Evolutionary conservation across 2,329 filamentous ascomycete species (phyloP).

Genomic region (Diaporthe sp.): DNA sequence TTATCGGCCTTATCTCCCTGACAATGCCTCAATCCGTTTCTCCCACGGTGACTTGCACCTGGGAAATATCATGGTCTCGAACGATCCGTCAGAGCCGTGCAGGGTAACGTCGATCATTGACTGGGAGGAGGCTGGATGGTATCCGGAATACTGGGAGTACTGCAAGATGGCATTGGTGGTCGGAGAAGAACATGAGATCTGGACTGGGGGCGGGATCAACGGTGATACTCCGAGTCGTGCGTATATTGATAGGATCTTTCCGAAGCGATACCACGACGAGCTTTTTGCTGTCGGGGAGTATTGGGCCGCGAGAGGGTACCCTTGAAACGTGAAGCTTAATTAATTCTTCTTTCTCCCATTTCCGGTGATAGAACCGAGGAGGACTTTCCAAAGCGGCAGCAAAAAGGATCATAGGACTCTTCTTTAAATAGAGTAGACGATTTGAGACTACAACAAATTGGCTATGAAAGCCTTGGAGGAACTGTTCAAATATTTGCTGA

Average conservation of each 20-base stretch:
- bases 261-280: background rate
- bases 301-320: background rate
- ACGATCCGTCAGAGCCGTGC: background rate
- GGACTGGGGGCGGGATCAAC: too few relatives aligned
- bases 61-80: background rate
- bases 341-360: too few relatives aligned
- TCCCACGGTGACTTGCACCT: background rate
- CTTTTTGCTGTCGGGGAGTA: background rate
- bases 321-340: too few relatives aligned
- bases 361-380: too few relatives aligned
- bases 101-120: background rate
- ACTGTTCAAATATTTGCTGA: too few relatives aligned
- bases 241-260: background rate
- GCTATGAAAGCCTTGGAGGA: too few relatives aligned
- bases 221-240: too few relatives aligned
- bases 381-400: too few relatives aligned
- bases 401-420: too few relatives aligned
- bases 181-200: background rate
- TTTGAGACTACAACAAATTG: too few relatives aligned
- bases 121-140: conserved; percentile 19
- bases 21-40: background rate
- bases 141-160: conserved; percentile 1
- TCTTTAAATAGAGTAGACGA: too few relatives aligned
- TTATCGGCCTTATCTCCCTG: background rate
- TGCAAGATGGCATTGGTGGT: background rate